Base-by-base conservation (phyloP, 768 basidiomycete genomes). In the Gloeopeniophorella convolvens region DNA sequence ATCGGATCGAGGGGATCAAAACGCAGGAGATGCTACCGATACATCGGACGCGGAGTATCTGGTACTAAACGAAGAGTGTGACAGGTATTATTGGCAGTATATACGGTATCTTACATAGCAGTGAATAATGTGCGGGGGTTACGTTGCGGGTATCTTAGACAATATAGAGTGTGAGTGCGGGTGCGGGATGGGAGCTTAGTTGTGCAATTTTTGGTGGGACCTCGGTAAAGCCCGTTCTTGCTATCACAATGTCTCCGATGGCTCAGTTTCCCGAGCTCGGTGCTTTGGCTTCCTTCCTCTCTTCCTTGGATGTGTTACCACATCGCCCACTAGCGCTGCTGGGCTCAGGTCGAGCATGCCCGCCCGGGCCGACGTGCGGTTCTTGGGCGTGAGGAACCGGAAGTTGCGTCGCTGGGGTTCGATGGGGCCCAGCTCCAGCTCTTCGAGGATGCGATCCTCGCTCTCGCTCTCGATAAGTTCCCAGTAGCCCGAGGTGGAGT, bases 1-100 rank as follows among this genome's bases (percentile, higher is more conserved):
- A 82, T 40, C 69, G 61, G 55, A 70, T 88, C 4, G 75, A 81
- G 27, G 84, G 78, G 0, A 71, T 86, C 11, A 65, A 77, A 50
- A 68, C 67, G 7, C 69, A 66, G 13, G 70, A 75, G 48, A 70
- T 86, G 54, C 68, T 82, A 6, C 88, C 89, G 15, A 77, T 79
- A 26, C 89, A 92, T 62, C 77, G 83, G 44, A 91, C 85, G 20
- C 74, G 89, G 65, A 85, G 87, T 57, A 85, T 86, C 24, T 92
- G 89, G 89, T 92, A 92, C 68, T 92, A 69, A 71, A 37, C 40
- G 35, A 33, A n/a, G 13, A 20, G 11, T 20, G 21, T 16, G 34
- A 18, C 18, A 40, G n/a, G n/a, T 37, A 24, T 30, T 18, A 49
- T 42, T 13, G 42, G 18, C 11, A 27, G n/a, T n/a, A n/a, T n/a